Conservation (phyloP, 2,329 filamentous ascomycete species). For the Apiospora rasikravindrae region DNA sequence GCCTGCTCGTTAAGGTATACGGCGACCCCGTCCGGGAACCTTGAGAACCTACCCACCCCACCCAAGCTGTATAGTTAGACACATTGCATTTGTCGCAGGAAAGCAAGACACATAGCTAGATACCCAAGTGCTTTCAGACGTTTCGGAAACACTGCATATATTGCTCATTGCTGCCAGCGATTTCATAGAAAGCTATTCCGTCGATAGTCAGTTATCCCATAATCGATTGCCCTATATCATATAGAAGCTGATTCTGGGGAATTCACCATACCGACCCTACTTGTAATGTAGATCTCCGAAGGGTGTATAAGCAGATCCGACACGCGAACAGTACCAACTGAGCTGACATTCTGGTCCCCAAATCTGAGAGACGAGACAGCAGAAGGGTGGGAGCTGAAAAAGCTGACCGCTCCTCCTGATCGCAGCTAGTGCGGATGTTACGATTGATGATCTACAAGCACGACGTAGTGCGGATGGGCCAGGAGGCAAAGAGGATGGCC, state of each 20-base stretch:
- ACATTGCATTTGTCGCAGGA: not conserved
- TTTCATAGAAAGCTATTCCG: not conserved
- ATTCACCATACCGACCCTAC: not conserved
- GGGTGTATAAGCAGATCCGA: not conserved
- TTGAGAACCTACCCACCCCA: not conserved
- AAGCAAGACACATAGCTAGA: not conserved
- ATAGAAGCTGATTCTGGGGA: not conserved
- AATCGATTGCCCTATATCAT: not conserved
- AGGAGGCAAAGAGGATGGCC: not conserved
- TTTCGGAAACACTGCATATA: not conserved
- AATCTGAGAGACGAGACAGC: not conserved
- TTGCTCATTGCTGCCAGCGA: not conserved
- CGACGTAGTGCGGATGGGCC: not conserved
- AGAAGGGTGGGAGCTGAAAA: not conserved
- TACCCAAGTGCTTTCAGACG: not conserved
- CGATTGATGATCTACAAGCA: not conserved
- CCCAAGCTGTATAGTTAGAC: not conserved
- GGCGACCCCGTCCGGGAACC: not conserved
- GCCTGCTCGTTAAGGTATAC: not conserved
- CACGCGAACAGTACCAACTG: not conserved
- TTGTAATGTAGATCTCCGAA: not conserved
- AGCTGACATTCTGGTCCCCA: not conserved
- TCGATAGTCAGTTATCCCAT: not conserved
- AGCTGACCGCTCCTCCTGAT: constrained; percentile 8
- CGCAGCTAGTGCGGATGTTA: not conserved